Evolutionary conservation across 495 filamentous ascomycete species (phyloP).

Genomic region (Immersiella caudata): DNA sequence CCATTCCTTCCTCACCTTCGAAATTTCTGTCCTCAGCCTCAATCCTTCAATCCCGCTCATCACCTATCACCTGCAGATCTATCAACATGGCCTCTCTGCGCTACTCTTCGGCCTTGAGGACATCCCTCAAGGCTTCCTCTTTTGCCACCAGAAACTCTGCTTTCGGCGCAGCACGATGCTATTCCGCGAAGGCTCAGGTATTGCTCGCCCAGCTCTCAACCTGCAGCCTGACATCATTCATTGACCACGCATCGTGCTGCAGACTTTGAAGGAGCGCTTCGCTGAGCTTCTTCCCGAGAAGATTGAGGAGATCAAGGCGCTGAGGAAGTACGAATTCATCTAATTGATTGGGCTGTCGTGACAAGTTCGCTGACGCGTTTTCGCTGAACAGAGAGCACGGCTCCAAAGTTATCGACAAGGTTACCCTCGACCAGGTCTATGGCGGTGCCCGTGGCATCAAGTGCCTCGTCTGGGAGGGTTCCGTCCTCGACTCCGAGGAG

Average conservation of each 20-base stretch:
- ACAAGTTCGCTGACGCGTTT: slow-evolving; percentile 23
- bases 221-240: slow-evolving; percentile 31
- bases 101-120: slow-evolving; percentile 72
- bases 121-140: slow-evolving; percentile 64
- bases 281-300: slow-evolving; percentile 91
- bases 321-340: slow-evolving; percentile 73
- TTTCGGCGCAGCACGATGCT: slow-evolving; percentile 83
- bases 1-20: slow-evolving; percentile 16
- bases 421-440: slow-evolving; percentile 98
- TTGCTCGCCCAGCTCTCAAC: slow-evolving; percentile 29
- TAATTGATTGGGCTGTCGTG: slow-evolving; percentile 5
- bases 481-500: slow-evolving; percentile 96
- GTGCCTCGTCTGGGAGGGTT: slow-evolving; percentile 98
- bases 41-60: slow-evolving; percentile 27
- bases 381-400: slow-evolving; percentile 73
- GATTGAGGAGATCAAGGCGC: slow-evolving; percentile 98
- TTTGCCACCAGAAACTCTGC: slow-evolving; percentile 65
- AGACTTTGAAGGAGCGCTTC: slow-evolving; percentile 99
- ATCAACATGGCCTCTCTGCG: slow-evolving; percentile 80
- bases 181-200: slow-evolving; percentile 91
- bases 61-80: slow-evolving; percentile 26
- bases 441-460: slow-evolving; percentile 99
- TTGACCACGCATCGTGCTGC: slow-evolving; percentile 34
- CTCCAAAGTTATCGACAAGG: slow-evolving; percentile 92
- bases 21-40: slow-evolving; percentile 32